Evolutionary conservation across 2,329 filamentous ascomycete genomes (phyloP).

Genomic region (Arthrobotrys entomopaga): DNA sequence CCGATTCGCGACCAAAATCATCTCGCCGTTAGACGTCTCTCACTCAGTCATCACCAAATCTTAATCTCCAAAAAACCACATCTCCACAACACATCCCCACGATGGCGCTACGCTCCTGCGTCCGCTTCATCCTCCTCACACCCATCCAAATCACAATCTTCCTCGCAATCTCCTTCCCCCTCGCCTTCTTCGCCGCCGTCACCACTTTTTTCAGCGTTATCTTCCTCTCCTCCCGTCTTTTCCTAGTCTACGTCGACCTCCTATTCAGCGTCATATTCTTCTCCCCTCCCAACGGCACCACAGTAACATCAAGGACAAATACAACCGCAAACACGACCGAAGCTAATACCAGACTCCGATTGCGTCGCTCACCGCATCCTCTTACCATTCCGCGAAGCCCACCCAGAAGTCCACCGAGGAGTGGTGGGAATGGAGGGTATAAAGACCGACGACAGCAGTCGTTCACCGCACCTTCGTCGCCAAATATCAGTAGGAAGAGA

Average conservation of each 20-base stretch:
- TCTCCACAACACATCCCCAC: slow-evolving; percentile 3
- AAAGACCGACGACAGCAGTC: slow-evolving; percentile 21
- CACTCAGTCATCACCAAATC: neutral
- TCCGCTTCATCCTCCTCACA: slow-evolving; percentile 45
- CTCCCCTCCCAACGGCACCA: slow-evolving; percentile 6
- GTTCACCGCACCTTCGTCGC: slow-evolving; percentile 45
- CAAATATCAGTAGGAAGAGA: slow-evolving; percentile 50
- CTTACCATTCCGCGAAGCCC: slow-evolving; percentile 36
- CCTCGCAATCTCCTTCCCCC: slow-evolving; percentile 50
- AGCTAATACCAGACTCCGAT: neutral
- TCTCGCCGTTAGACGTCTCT: neutral
- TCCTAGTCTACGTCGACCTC: slow-evolving; percentile 53
- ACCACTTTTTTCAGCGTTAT: slow-evolving; percentile 55
- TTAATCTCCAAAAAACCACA: neutral
- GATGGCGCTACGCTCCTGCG: slow-evolving; percentile 40
- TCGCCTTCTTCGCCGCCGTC: slow-evolving; percentile 43
- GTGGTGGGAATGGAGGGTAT: slow-evolving; percentile 7
- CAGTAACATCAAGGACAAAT: neutral
- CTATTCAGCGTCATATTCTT: slow-evolving; percentile 37
- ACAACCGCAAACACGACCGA: neutral
- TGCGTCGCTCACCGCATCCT: slow-evolving; percentile 7
- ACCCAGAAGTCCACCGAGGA: slow-evolving; percentile 26
- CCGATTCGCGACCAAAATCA: slow-evolving; percentile 27
- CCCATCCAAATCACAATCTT: slow-evolving; percentile 51
- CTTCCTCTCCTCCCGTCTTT: slow-evolving; percentile 45